These are phyloP conservation scores for Arabidopsis lyrata DNA, from an alignment of 441 rosid genomes.

Conservation along the genomic window DNA sequence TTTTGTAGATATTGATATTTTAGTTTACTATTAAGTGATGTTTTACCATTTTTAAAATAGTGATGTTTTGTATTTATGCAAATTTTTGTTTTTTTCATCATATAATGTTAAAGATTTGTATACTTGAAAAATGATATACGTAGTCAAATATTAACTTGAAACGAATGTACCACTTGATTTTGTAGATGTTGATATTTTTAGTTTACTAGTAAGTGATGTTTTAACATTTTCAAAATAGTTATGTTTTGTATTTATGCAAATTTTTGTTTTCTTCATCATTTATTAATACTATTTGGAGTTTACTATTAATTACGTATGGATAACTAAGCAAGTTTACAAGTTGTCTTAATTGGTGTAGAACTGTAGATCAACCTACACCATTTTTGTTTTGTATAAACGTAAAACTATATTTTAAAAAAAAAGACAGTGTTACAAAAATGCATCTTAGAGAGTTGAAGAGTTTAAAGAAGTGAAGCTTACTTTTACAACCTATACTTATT, in stretches of 20 bases:
- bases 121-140: slow-evolving; percentile 3
- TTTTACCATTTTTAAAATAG: background rate
- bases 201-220: background rate
- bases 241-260: background rate
- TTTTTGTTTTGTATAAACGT: background rate
- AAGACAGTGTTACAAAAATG: no score
- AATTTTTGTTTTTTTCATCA: background rate
- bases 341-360: background rate
- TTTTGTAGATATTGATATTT: slow-evolving; percentile 21
- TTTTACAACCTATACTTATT: no score
- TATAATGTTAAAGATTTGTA: background rate
- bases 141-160: slow-evolving; percentile 32
- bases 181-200: slow-evolving; percentile 21
- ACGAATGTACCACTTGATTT: slow-evolving; percentile 8
- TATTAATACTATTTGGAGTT: background rate
- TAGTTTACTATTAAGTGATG: background rate
- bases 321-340: background rate
- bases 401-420: no score
- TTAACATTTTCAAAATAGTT: background rate
- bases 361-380: background rate
- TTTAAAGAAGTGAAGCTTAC: no score
- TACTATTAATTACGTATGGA: background rate
- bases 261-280: background rate
- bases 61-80: background rate
- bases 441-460: no score